Conservation (phyloP, 1,284 basidiomycete genomes). For the Papiliotrema flavescens region DNA sequence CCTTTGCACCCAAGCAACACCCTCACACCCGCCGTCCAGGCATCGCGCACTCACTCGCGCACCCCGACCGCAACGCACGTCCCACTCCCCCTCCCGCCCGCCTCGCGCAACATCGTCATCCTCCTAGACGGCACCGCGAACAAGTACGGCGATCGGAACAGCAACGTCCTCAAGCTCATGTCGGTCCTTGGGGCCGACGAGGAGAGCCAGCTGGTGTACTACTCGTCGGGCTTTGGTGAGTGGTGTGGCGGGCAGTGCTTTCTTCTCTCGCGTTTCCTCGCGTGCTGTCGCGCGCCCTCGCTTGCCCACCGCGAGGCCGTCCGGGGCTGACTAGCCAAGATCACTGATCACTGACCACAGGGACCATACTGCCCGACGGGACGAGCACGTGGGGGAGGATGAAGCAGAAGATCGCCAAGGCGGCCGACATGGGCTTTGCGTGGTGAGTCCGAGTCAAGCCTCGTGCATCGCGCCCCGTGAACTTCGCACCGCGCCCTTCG, state of each 20-base stretch:
- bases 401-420: slow-evolving; percentile 5
- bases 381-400: slow-evolving; percentile 7
- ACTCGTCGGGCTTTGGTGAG: slow-evolving; percentile 19
- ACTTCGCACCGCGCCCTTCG: neutral
- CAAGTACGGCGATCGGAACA: slow-evolving; percentile 22
- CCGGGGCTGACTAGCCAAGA: neutral
- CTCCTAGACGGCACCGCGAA: slow-evolving; percentile 30
- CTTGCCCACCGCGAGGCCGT: neutral
- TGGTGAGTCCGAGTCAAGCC: slow-evolving; percentile 14
- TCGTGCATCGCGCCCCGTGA: neutral
- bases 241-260: neutral
- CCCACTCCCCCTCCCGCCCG: too few species aligned
- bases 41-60: too few species aligned
- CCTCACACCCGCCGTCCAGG: too few species aligned
- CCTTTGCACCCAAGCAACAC: too few species aligned
- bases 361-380: slow-evolving; percentile 6
- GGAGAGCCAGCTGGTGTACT: slow-evolving; percentile 25
- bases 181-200: slow-evolving; percentile 12
- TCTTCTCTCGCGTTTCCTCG: neutral
- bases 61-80: too few species aligned
- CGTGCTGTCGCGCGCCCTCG: neutral
- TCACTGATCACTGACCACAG: neutral
- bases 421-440: slow-evolving; percentile 16
- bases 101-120: slow-evolving; percentile 23
- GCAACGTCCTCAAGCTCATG: slow-evolving; percentile 32